Base-by-base conservation (phyloP, 805 yeast species). In the Starmerella floris region DNA sequence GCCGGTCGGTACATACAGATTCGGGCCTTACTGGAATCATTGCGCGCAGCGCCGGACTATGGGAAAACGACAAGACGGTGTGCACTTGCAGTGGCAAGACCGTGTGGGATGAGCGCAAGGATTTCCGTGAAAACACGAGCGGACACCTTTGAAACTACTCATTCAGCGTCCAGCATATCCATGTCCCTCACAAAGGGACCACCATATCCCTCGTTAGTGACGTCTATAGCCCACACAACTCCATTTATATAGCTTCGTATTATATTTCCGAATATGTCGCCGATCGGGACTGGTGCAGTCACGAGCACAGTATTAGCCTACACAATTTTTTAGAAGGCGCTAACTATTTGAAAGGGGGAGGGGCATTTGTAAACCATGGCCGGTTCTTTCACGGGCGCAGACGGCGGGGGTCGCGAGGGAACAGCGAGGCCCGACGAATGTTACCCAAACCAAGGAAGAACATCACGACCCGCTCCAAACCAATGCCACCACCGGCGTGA, bases 401-500 rank as follows among this genome's bases (percentile, higher is more conserved):
- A 69, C 98, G 79, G 64, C 68, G 79, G 52, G 98, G 98, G 65
- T 91, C 99, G 70, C 99, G 82, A 62, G 99, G 99, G 91, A 91
- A 91, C 61, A 88, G 68, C 11, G 95, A 80, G n/a, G 99, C 96
- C 62, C 98, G 79, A 67, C 99, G 81, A 55, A 91, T 91, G 69
- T 91, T 91, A 71, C 88, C 88, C 70, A 91, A 73, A 60, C 85
- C 98, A 62, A 91, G 73, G 77, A 73, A 91, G 74, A 91, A 91
- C 98, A 91, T 91, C 50, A 91, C 84, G 28, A 91, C 98, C 70
- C 99, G 83, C 69, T 91, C 99, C 53, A 91, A 69, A 59, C 99
- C 99, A 62, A 91, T 91, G 66, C 99, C 99, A 69, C 98, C 99
- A 63, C 99, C 99, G 28, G 95, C 99, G 59, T 91, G 99, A 39